A percentile compares a stretch with the other conserved stretches of the same genome.
phyloP scores from a whole-genome alignment of 495 filamentous ascomycete species.

The Lasiosphaeris hirsuta region DNA sequence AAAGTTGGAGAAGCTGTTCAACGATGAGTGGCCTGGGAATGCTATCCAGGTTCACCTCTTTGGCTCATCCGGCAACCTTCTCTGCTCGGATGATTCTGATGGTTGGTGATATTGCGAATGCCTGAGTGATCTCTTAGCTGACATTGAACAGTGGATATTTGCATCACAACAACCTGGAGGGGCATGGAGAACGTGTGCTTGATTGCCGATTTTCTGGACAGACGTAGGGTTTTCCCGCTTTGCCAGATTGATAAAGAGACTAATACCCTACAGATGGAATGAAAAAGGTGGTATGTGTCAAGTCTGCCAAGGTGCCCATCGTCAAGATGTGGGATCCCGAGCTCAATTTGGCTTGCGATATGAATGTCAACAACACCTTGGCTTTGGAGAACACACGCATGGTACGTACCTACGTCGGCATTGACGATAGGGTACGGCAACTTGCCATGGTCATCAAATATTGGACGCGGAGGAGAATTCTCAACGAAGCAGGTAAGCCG shows the following conservation, averaged over 20 bases:
- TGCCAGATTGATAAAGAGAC: slow-evolving; percentile 6
- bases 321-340: slow-evolving; percentile 99
- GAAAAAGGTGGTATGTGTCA: slow-evolving; percentile 90
- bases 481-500: slow-evolving; percentile 89
- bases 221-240: slow-evolving; percentile 57
- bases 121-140: slow-evolving; percentile 4
- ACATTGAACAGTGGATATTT: slow-evolving; percentile 79
- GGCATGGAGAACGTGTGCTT: slow-evolving; percentile 82
- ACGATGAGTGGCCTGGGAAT: slow-evolving; percentile 85
- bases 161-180: slow-evolving; percentile 84
- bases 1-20: slow-evolving; percentile 84
- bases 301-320: slow-evolving; percentile 92
- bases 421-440: slow-evolving; percentile 85
- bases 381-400: slow-evolving; percentile 96
- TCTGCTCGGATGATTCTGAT: slow-evolving; percentile 95
- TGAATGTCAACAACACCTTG: slow-evolving; percentile 97
- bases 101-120: slow-evolving; percentile 55
- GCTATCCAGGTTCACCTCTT: slow-evolving; percentile 90
- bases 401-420: slow-evolving; percentile 95
- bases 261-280: slow-evolving; percentile 71
- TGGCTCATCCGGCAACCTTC: slow-evolving; percentile 92
- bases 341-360: slow-evolving; percentile 84
- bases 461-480: slow-evolving; percentile 87
- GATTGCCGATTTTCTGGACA: slow-evolving; percentile 77
- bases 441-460: slow-evolving; percentile 95